Evolutionary conservation across 1,284 basidiomycete species (phyloP).

Genomic region (Apiotrichum gracile): DNA sequence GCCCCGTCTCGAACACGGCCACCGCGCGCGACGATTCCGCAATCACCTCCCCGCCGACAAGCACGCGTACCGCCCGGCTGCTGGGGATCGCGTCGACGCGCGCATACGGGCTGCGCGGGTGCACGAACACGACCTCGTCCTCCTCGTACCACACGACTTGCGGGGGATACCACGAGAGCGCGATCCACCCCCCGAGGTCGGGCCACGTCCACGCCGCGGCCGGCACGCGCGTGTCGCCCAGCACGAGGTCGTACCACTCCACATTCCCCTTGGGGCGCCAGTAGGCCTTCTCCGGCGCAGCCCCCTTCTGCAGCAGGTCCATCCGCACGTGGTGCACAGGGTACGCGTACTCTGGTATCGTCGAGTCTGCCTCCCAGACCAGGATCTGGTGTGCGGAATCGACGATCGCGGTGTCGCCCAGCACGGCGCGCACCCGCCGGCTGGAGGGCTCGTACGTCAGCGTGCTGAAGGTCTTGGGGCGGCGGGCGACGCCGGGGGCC

Average conservation of each 20-base stretch:
- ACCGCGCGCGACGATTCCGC: background rate
- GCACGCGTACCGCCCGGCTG: background rate
- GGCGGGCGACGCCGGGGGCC: background rate
- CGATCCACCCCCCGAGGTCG: background rate
- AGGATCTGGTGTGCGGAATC: slow-evolving; percentile 4
- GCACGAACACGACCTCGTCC: background rate
- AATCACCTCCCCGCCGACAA: background rate
- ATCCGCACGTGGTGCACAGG: background rate
- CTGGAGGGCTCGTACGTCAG: background rate
- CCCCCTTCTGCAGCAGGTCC: background rate
- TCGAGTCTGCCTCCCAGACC: slow-evolving; percentile 1
- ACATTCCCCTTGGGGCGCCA: background rate
- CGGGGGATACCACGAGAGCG: background rate
- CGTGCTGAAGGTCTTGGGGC: background rate
- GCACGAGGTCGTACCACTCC: slow-evolving; percentile 2
- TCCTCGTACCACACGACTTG: slow-evolving; percentile 2
- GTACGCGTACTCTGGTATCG: slow-evolving; percentile 3
- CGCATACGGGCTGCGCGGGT: background rate
- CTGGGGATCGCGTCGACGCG: slow-evolving; percentile 1
- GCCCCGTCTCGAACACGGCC: slow-evolving; percentile 2
- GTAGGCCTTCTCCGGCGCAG: background rate
- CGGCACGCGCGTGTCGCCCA: background rate
- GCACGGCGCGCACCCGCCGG: slow-evolving; percentile 3
- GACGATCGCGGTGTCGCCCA: background rate
- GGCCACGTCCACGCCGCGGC: slow-evolving; percentile 4